Evolutionary conservation across 176 grass and related monocot species (phyloP).

Genomic region (Eleusine coracana): DNA sequence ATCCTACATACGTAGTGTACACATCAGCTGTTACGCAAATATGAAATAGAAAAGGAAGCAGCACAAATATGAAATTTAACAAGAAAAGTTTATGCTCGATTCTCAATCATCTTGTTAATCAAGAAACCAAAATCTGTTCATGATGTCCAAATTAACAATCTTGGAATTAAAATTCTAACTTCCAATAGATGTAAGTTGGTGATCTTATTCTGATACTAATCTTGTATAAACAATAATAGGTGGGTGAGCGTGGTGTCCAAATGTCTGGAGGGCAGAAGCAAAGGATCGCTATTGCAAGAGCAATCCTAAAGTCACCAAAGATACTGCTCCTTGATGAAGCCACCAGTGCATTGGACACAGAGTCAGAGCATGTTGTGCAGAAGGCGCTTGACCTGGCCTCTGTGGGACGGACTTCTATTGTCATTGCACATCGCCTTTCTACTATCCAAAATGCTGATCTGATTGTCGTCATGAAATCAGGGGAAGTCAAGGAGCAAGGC

Average conservation of each 20-base stretch:
- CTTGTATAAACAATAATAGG: conserved; percentile 46
- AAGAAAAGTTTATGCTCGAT: background rate
- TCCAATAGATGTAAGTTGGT: background rate
- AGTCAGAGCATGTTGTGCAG: conserved; percentile 86
- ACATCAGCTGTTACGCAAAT: no score
- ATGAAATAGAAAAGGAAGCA: no score
- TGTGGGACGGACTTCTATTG: conserved; percentile 77
- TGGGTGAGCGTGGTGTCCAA: conserved; percentile 86
- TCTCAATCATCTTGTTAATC: background rate
- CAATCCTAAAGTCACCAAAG: conserved; percentile 93
- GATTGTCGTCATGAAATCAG: conserved; percentile 83
- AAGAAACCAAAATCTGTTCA: background rate
- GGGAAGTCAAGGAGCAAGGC: conserved; percentile 80
- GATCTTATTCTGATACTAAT: conserved; percentile 14
- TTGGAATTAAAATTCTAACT: background rate
- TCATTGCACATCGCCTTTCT: conserved; percentile 92
- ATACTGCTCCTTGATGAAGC: conserved; percentile 95
- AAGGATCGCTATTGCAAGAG: conserved; percentile 94
- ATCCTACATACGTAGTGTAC: no score
- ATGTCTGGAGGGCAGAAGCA: conserved; percentile 99
- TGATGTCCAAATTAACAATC: conserved; percentile 12
- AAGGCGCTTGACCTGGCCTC: conserved; percentile 86
- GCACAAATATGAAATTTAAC: no score
- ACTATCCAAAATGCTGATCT: conserved; percentile 81
- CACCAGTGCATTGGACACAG: conserved; percentile 87